Evolutionary conservation across 2,329 filamentous ascomycete species (phyloP).

Genomic region (Monilinia polystroma): DNA sequence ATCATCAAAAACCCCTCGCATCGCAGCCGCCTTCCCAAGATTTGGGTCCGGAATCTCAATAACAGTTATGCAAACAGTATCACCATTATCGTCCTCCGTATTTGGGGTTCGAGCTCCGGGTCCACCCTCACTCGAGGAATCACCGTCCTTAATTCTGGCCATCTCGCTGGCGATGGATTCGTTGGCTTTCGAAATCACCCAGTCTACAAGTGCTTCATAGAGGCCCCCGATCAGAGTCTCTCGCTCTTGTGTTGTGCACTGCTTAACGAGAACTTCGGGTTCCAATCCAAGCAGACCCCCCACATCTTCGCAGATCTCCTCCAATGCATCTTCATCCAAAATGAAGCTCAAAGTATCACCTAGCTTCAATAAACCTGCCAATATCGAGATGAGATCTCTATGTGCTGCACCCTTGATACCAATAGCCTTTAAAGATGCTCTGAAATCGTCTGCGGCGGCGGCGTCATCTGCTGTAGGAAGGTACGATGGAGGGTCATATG

Average conservation of each 20-base stretch:
- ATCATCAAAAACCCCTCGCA: slow-evolving; percentile 92
- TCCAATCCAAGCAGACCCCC: slow-evolving; percentile 82
- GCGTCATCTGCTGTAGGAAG: slow-evolving; percentile 90
- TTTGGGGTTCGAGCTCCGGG: slow-evolving; percentile 62
- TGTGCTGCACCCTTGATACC: slow-evolving; percentile 87
- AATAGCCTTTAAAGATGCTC: slow-evolving; percentile 80
- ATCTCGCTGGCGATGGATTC: slow-evolving; percentile 77
- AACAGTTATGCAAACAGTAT: slow-evolving; percentile 86
- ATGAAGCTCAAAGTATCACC: slow-evolving; percentile 86
- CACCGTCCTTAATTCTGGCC: slow-evolving; percentile 61
- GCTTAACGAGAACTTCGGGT: slow-evolving; percentile 73
- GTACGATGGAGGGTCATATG: slow-evolving; percentile 82
- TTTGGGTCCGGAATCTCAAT: slow-evolving; percentile 79
- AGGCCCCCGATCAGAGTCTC: slow-evolving; percentile 79
- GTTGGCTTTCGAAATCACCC: slow-evolving; percentile 89
- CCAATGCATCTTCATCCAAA: slow-evolving; percentile 79
- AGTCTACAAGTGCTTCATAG: slow-evolving; percentile 93
- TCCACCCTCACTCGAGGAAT: slow-evolving; percentile 65
- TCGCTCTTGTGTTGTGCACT: slow-evolving; percentile 82
- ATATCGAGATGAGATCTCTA: slow-evolving; percentile 77
- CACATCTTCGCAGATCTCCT: slow-evolving; percentile 87
- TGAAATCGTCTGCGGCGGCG: slow-evolving; percentile 90
- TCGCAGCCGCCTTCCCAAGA: slow-evolving; percentile 81
- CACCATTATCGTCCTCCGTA: slow-evolving; percentile 68
- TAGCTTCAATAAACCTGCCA: slow-evolving; percentile 85